Conservation (phyloP, 2,329 filamentous ascomycete genomes). For the Metarhizium humberi region DNA sequence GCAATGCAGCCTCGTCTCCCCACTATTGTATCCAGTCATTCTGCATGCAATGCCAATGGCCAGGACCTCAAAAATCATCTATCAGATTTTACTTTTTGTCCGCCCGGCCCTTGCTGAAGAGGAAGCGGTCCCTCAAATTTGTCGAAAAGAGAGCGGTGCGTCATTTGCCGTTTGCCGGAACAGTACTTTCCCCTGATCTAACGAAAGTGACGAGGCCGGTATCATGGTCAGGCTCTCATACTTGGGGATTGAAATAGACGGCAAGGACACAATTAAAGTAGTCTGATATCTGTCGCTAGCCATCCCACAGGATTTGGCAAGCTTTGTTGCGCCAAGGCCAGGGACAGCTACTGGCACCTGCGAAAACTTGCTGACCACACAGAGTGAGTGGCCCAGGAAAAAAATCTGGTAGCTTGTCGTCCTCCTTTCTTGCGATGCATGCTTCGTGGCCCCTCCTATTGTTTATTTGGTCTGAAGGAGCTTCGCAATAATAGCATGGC, state of each 20-base stretch:
- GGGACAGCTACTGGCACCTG: background rate
- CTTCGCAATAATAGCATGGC: background rate
- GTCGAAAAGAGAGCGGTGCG: background rate
- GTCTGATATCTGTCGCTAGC: background rate
- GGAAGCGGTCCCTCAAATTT: background rate
- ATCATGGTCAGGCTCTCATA: background rate
- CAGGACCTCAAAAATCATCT: background rate
- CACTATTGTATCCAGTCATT: background rate
- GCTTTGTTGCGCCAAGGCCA: background rate
- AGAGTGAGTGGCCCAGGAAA: background rate
- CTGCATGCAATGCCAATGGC: background rate
- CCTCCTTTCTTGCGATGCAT: background rate
- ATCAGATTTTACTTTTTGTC: background rate
- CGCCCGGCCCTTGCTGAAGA: background rate
- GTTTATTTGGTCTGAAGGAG: background rate
- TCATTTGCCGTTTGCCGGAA: background rate
- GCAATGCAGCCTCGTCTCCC: background rate
- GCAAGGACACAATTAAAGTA: background rate
- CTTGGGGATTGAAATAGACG: background rate
- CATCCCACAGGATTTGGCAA: background rate
- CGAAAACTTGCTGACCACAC: background rate
- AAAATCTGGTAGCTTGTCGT: background rate
- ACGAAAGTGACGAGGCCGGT: background rate
- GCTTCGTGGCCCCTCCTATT: background rate
- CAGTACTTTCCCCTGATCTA: background rate